These are phyloP conservation scores for Penicillium psychrofluorescens DNA, from an alignment of 495 filamentous ascomycete species.

Conservation along the genomic window DNA sequence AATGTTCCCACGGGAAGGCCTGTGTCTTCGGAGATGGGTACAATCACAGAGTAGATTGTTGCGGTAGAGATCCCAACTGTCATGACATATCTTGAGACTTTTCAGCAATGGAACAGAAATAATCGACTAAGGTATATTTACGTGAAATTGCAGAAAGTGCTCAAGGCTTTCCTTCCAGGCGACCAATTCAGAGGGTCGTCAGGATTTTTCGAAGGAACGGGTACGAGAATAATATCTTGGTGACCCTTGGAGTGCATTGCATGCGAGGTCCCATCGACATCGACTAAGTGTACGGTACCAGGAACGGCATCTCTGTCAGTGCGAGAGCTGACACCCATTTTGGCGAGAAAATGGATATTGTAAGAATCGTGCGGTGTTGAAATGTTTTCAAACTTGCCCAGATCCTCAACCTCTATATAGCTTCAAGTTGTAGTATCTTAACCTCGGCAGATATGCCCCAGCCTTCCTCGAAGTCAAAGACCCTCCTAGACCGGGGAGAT, in stretches of 20 bases:
- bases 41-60: background rate
- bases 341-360: too few species aligned
- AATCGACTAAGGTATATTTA: too few species aligned
- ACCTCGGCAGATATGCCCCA: too few species aligned
- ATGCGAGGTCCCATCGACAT: conserved; percentile 20
- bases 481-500: too few species aligned
- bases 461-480: too few species aligned
- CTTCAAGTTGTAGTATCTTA: too few species aligned
- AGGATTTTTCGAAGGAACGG: conserved; percentile 34
- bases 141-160: background rate
- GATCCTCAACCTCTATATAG: too few species aligned
- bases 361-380: too few species aligned
- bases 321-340: too few species aligned
- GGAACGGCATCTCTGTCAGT: conserved; percentile 8
- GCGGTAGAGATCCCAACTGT: background rate
- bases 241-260: conserved; percentile 15
- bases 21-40: conserved; percentile 14
- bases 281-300: conserved; percentile 32
- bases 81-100: background rate
- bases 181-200: conserved; percentile 47
- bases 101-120: too few species aligned
- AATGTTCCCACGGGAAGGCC: conserved; percentile 23
- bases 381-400: too few species aligned
- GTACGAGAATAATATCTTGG: conserved; percentile 37
- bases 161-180: conserved; percentile 22